These are phyloP conservation scores for Acidomyces sp. DNA, from an alignment of 495 filamentous ascomycete genomes.

Conservation along the genomic window DNA sequence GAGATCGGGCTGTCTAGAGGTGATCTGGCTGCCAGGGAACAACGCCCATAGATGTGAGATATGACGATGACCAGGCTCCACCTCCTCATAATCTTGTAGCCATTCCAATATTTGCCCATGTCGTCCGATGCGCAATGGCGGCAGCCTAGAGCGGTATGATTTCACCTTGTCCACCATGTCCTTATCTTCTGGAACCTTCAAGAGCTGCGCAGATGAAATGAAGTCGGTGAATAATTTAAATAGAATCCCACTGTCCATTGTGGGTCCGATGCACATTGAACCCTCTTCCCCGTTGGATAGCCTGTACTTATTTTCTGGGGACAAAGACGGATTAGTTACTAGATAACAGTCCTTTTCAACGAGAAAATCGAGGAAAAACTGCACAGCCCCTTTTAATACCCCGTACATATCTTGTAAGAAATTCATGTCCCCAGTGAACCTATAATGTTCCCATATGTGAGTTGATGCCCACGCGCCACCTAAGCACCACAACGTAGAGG, in stretches of 20 bases:
- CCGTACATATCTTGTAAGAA: slow-evolving; percentile 13
- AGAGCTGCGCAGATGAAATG: slow-evolving; percentile 7
- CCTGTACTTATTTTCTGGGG: slow-evolving; percentile 20
- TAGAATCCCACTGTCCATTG: slow-evolving; percentile 15
- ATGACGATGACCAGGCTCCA: slow-evolving; percentile 6
- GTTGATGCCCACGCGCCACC: slow-evolving; percentile 14
- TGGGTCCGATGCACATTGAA: slow-evolving; percentile 3
- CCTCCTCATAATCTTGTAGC: slow-evolving; percentile 10
- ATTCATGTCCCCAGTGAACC: slow-evolving; percentile 12
- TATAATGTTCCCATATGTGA: slow-evolving; percentile 18
- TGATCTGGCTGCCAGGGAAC: slow-evolving; percentile 10
- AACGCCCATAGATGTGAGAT: slow-evolving; percentile 5
- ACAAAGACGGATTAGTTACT: slow-evolving; percentile 15
- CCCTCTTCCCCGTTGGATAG: slow-evolving; percentile 4
- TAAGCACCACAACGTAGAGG: slow-evolving; percentile 14
- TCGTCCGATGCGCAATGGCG: slow-evolving; percentile 3
- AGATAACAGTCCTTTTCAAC: slow-evolving; percentile 12
- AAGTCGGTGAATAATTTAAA: slow-evolving; percentile 16
- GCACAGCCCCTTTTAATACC: slow-evolving; percentile 9
- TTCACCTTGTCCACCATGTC: background rate
- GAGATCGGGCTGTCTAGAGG: background rate
- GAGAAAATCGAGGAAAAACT: slow-evolving; percentile 17
- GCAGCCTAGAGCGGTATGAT: background rate
- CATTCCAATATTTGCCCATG: slow-evolving; percentile 5
- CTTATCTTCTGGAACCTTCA: slow-evolving; percentile 1